phyloP scores from a whole-genome alignment of 495 filamentous ascomycete genomes.

The Neurospora africana region DNA sequence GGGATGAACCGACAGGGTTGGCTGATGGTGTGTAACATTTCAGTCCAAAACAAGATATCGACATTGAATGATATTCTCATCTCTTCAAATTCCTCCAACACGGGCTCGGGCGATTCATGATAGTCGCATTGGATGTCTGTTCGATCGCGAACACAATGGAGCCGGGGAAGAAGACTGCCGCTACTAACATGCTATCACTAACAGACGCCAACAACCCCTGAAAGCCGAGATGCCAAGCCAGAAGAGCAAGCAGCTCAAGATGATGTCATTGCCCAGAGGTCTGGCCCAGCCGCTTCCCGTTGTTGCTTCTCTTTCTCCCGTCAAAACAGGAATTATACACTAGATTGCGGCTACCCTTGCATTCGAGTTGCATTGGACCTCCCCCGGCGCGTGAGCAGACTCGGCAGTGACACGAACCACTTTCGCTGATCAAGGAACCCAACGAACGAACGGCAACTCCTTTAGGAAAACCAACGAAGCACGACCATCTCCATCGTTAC shows the following conservation, averaged over 20 bases:
- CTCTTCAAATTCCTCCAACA: too few relatives aligned
- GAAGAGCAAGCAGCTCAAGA: not conserved
- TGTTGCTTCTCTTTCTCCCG: not conserved
- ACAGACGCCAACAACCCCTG: constrained; percentile 1
- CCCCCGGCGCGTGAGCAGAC: not conserved
- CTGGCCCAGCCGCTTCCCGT: not conserved
- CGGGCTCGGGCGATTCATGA: not conserved
- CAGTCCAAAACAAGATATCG: not conserved
- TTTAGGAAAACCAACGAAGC: not conserved
- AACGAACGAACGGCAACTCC: not conserved
- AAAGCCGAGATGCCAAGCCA: not conserved
- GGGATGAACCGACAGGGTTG: not conserved
- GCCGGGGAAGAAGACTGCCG: not conserved
- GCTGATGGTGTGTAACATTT: not conserved
- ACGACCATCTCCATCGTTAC: not conserved
- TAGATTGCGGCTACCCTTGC: not conserved
- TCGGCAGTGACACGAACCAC: not conserved
- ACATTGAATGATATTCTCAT: too few relatives aligned
- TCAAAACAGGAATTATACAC: not conserved
- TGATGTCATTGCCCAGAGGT: not conserved
- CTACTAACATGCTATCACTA: not conserved
- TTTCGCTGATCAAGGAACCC: not conserved
- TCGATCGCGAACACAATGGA: not conserved
- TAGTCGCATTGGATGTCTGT: not conserved
- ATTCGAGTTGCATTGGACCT: not conserved